phyloP scores from a whole-genome alignment of 2,329 filamentous ascomycete genomes.

The Cytospora schulzeri region DNA sequence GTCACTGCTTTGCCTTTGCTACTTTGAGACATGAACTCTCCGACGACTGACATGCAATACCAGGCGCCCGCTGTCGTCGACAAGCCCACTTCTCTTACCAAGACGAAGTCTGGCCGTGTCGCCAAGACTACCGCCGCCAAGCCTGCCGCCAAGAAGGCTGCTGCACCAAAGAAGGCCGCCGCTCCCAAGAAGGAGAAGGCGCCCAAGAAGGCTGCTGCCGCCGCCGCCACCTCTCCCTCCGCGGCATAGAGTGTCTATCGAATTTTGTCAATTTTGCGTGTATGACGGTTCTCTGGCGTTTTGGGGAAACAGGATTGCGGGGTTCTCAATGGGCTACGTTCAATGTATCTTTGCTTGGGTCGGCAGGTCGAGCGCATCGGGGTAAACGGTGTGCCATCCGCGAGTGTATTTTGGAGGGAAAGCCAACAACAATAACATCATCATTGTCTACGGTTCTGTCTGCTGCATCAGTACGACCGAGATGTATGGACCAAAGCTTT shows the following conservation, averaged over 20 bases:
- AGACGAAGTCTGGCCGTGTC: slow-evolving; percentile 86
- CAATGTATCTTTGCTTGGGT: slow-evolving; percentile 29
- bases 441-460: slow-evolving; percentile 11
- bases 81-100: slow-evolving; percentile 69
- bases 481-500: slow-evolving; percentile 14
- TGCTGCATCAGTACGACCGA: slow-evolving; percentile 4
- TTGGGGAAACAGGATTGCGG: slow-evolving; percentile 35
- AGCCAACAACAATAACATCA: neutral
- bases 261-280: slow-evolving; percentile 8
- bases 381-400: slow-evolving; percentile 30
- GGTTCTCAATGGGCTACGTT: slow-evolving; percentile 30
- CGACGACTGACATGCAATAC: slow-evolving; percentile 22
- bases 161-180: slow-evolving; percentile 39
- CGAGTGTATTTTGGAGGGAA: slow-evolving; percentile 33
- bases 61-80: slow-evolving; percentile 69
- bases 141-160: slow-evolving; percentile 49
- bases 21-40: neutral
- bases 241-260: slow-evolving; percentile 8
- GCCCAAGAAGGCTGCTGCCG: slow-evolving; percentile 38
- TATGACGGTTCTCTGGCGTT: slow-evolving; percentile 36
- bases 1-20: slow-evolving; percentile 29
- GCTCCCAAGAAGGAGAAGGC: slow-evolving; percentile 52
- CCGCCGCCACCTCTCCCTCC: slow-evolving; percentile 20
- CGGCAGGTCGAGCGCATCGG: slow-evolving; percentile 14
- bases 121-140: slow-evolving; percentile 65